Percentiles rank a stretch among this genome's conserved stretches.
phyloP scores from a whole-genome alignment of 768 basidiomycete genomes.

The Baorangia bicolor region DNA sequence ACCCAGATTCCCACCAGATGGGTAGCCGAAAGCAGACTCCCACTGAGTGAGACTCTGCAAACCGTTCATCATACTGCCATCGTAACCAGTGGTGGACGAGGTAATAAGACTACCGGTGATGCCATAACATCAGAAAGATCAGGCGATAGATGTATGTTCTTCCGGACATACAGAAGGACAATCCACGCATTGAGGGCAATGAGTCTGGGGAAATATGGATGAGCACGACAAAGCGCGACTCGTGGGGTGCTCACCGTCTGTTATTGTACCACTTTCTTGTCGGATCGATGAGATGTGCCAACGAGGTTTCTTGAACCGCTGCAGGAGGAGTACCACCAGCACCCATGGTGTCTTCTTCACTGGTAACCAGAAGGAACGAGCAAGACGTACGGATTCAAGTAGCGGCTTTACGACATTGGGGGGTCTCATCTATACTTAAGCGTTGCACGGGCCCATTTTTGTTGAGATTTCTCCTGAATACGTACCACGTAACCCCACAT shows the following conservation, averaged over 20 bases:
- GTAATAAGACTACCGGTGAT: constrained; percentile 55
- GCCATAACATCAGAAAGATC: background rate
- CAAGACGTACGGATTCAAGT: constrained; percentile 19
- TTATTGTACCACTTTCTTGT: constrained; percentile 76
- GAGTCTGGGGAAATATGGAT: constrained; percentile 38
- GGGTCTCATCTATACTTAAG: background rate
- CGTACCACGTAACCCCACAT: too few species aligned
- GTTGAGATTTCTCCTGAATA: background rate
- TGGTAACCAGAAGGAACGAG: background rate
- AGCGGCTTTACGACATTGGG: background rate
- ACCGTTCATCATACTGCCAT: constrained; percentile 80
- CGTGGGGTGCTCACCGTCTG: constrained; percentile 46
- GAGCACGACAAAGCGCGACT: background rate
- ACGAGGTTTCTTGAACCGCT: constrained; percentile 35
- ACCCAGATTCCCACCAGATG: constrained; percentile 57
- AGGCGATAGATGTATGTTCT: background rate
- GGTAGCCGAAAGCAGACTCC: constrained; percentile 56
- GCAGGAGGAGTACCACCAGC: constrained; percentile 44
- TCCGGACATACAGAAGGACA: constrained; percentile 53
- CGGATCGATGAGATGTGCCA: constrained; percentile 59
- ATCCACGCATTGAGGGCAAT: constrained; percentile 71
- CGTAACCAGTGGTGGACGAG: constrained; percentile 73
- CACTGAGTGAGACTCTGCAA: constrained; percentile 71
- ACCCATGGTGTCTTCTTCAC: constrained; percentile 43
- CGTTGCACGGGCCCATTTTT: background rate